Conservation (phyloP, 768 basidiomycete species). For the Pholiota microspora region DNA sequence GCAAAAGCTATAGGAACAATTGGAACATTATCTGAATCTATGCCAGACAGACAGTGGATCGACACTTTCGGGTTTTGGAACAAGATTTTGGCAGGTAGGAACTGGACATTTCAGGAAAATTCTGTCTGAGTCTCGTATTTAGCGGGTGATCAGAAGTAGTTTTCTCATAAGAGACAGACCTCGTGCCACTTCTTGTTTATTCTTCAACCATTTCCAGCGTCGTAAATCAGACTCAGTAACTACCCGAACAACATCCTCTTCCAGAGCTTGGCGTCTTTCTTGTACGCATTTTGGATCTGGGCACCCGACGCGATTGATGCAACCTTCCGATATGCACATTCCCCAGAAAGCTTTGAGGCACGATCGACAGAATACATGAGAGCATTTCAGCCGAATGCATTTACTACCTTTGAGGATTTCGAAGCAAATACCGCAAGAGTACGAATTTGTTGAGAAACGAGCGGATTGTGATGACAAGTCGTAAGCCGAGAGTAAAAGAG, state of each 20-base stretch:
- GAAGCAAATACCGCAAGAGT: conserved; percentile 77
- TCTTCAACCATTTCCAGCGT: conserved; percentile 78
- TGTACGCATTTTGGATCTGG: conserved; percentile 80
- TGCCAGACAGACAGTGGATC: conserved; percentile 64
- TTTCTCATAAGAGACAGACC: conserved; percentile 36
- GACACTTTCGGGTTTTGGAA: conserved; percentile 49
- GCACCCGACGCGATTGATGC: conserved; percentile 75
- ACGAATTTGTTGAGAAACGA: conserved; percentile 62
- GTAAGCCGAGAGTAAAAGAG: conserved; percentile 44
- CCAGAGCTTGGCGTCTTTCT: conserved; percentile 49
- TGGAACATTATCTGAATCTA: conserved; percentile 65
- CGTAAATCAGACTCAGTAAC: conserved; percentile 60
- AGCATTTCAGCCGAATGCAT: conserved; percentile 68
- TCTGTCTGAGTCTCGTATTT: conserved; percentile 9
- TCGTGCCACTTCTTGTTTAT: conserved; percentile 69
- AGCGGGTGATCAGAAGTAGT: neutral
- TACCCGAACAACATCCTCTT: conserved; percentile 71
- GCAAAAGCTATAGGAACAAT: conserved; percentile 80
- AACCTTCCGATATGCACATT: conserved; percentile 77
- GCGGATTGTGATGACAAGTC: conserved; percentile 44
- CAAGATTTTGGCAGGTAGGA: conserved; percentile 75
- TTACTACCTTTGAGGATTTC: conserved; percentile 68
- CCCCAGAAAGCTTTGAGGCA: conserved; percentile 84
- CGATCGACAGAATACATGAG: conserved; percentile 80
- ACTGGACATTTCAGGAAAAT: conserved; percentile 80